Evolutionary conservation across 1,284 basidiomycete species (phyloP).

Genomic region (Fomitopsis pinicola): DNA sequence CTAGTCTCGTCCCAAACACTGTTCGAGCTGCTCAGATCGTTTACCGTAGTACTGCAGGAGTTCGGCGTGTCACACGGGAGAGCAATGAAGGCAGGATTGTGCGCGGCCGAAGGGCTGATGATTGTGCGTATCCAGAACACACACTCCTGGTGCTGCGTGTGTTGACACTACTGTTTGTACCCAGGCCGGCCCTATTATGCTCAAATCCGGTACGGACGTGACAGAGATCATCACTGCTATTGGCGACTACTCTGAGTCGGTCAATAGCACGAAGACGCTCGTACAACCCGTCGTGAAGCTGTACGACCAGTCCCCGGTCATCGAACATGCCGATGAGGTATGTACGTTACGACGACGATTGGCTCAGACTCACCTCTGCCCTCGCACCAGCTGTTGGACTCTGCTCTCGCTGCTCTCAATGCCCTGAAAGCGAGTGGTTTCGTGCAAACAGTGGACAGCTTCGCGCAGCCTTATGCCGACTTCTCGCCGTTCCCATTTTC

Average conservation of each 20-base stretch:
- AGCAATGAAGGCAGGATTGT: constrained; percentile 80
- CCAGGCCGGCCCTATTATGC: constrained; percentile 50
- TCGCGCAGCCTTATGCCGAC: constrained; percentile 65
- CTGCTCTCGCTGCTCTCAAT: constrained; percentile 52
- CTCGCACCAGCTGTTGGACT: constrained; percentile 53
- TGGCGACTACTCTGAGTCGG: constrained; percentile 61
- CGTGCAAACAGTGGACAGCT: constrained; percentile 45
- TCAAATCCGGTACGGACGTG: constrained; percentile 46
- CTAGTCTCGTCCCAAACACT: constrained; percentile 76
- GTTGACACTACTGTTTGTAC: not conserved
- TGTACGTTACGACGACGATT: constrained; percentile 4
- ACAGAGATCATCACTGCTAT: constrained; percentile 64
- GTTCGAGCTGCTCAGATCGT: constrained; percentile 73
- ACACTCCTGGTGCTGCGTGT: constrained; percentile 1
- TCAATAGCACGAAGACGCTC: constrained; percentile 51
- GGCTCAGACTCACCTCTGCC: not conserved
- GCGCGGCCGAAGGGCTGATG: constrained; percentile 85
- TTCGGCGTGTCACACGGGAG: constrained; percentile 86
- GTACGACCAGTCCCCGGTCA: constrained; percentile 35
- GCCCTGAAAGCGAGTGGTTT: constrained; percentile 55
- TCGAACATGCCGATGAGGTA: constrained; percentile 60
- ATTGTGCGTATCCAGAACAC: constrained; percentile 47
- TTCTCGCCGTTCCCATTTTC: constrained; percentile 41
- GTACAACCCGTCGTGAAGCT: constrained; percentile 55
- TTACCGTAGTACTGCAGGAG: constrained; percentile 84